Base-by-base conservation (phyloP, 352 stramenopile species). In the Elongisporangium undulatum region DNA sequence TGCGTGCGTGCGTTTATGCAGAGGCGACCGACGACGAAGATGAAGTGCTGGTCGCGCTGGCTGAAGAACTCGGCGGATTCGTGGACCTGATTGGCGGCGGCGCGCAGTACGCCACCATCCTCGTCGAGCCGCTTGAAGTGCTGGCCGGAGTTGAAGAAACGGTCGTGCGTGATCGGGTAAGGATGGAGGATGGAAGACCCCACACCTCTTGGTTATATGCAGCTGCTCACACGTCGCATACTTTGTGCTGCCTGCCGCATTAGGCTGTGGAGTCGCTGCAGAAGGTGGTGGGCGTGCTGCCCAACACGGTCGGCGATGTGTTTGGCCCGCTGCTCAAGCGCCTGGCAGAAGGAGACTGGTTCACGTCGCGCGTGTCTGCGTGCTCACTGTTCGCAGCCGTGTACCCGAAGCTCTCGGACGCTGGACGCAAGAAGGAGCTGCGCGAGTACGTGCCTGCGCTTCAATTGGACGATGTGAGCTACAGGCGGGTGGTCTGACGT, bases 111-210 rank as follows among this genome's bases (percentile, higher is more conserved):
- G 76, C 80, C 4, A 71, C 79, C 10, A 56, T 90, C 19, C 75
- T 96, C 2, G 68, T 98, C 7, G 72, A 97, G 38, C 89, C 89
- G 8, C 91, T 98, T 48, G 94, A 98, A 70, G 80, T 93, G 38
- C 80, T 98, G 9, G 90, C 88, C 4, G 80, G 74, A 51, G 85
- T 97, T 7, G 94, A 98, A 73, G 94, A 98, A 67, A 98, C 92
- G 2, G 94, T 98, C 16, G 94, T 98, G 22, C 79, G 94, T 12
- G 89, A 98, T 57, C 77, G 75, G 51, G 73, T 82, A 72, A 38
- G 65, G 2, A 45, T 10, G 3, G 12, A 15, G 12, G 34, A 45
- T 45, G 5, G 29, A 39, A 39, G 29, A 45, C 34, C 9, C 2
- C 1, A 10, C 63, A 39, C 12, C 15, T 53, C 23, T 41, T 17